Conservation (phyloP, 441 rosid genomes). For the Aleurites moluccanus region DNA sequence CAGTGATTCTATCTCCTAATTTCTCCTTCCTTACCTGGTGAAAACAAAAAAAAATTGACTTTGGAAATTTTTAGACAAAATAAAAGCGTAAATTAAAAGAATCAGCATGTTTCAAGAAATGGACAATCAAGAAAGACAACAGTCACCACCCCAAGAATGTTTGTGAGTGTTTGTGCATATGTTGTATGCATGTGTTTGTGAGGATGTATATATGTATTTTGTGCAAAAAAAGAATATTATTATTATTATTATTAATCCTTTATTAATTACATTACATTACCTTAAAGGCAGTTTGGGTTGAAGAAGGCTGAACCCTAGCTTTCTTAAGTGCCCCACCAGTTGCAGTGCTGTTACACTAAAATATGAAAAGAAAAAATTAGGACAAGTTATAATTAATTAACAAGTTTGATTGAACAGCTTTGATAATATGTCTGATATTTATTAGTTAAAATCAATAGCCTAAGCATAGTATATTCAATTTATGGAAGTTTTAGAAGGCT, state of each 20-base stretch:
- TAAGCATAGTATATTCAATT: background rate
- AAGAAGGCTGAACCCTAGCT: constrained; percentile 83
- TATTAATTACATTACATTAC: constrained; percentile 36
- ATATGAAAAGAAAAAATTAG: background rate
- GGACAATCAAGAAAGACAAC: constrained; percentile 75
- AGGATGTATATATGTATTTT: constrained; percentile 24
- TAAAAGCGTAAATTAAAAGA: constrained; percentile 30
- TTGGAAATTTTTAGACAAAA: constrained; percentile 25
- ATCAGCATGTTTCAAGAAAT: constrained; percentile 46
- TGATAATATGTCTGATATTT: background rate
- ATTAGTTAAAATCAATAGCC: background rate
- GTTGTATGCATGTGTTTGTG: constrained; percentile 19
- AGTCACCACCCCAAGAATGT: constrained; percentile 27
- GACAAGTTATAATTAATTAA: constrained; percentile 1
- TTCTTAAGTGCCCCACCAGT: constrained; percentile 84
- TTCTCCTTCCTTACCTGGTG: constrained; percentile 93
- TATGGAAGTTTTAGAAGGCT: background rate
- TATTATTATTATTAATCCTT: too few species aligned
- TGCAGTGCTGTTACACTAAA: constrained; percentile 75
- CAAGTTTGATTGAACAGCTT: constrained; percentile 9
- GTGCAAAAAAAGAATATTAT: constrained; percentile 17
- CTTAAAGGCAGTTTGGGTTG: constrained; percentile 82
- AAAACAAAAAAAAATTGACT: background rate
- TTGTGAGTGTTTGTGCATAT: constrained; percentile 40
- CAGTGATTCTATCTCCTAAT: constrained; percentile 88